Evolutionary conservation across 352 stramenopile species (phyloP).

Genomic region (Phytophthora idaei): DNA sequence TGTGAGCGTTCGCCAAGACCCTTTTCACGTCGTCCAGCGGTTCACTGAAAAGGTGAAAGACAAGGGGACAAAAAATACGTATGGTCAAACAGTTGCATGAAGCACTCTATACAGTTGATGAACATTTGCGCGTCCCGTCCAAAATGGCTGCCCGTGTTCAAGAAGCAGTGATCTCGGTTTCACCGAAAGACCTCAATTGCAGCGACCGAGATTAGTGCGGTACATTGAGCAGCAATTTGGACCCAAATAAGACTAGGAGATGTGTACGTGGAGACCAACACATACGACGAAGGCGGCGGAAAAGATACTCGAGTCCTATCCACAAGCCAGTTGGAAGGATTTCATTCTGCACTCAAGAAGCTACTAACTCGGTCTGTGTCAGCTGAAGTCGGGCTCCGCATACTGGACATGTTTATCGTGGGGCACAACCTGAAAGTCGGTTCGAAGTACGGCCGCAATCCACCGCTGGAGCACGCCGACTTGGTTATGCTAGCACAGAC

Average conservation of each 20-base stretch:
- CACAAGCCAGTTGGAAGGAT: not conserved
- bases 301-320: not conserved
- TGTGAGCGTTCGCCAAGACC: constrained; percentile 1
- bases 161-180: not conserved
- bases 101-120: constrained; percentile 4
- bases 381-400: not conserved
- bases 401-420: not conserved
- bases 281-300: not conserved
- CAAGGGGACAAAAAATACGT: not conserved
- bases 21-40: constrained; percentile 17
- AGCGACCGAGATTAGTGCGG: not conserved
- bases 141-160: not conserved
- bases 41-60: constrained; percentile 22
- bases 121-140: not conserved
- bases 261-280: not conserved
- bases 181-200: not conserved
- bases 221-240: not conserved
- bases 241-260: not conserved
- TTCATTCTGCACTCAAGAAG: constrained; percentile 4
- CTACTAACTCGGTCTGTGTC: not conserved
- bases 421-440: constrained; percentile 1
- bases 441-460: not conserved
- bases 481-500: not conserved
- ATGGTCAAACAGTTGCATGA: constrained; percentile 2
- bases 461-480: not conserved